Evolutionary conservation across 1,139 yeast genomes (phyloP).

Genomic region (Suhomyces kunorum): DNA sequence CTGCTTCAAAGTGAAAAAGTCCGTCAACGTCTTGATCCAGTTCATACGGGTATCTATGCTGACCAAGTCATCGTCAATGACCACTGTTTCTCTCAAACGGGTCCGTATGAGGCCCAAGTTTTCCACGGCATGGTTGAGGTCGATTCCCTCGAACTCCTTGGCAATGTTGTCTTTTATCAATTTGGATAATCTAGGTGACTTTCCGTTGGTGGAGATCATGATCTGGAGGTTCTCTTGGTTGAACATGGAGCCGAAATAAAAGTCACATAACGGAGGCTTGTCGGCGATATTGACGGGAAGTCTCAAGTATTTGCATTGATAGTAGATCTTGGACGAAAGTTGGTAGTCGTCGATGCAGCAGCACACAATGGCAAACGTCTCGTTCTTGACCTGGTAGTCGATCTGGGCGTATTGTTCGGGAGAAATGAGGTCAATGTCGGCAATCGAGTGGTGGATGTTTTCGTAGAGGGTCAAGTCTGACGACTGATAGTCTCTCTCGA

Average conservation of each 20-base stretch:
- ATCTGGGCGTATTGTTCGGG: conserved; percentile 34
- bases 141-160: conserved; percentile 42
- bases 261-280: conserved; percentile 80
- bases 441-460: conserved; percentile 16
- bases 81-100: conserved; percentile 46
- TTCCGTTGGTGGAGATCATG: conserved; percentile 83
- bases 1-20: conserved; percentile 55
- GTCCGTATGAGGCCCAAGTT: conserved; percentile 62
- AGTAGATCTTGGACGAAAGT: conserved; percentile 59
- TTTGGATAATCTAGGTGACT: conserved; percentile 74
- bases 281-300: conserved; percentile 84
- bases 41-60: conserved; percentile 67
- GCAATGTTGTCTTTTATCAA: conserved; percentile 63
- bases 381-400: conserved; percentile 33
- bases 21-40: conserved; percentile 71
- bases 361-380: conserved; percentile 63
- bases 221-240: conserved; percentile 77
- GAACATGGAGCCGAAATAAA: conserved; percentile 80
- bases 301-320: conserved; percentile 53
- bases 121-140: conserved; percentile 59
- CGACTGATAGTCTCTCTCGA: conserved; percentile 42
- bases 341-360: conserved; percentile 77
- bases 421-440: conserved; percentile 24
- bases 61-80: conserved; percentile 48
- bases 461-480: conserved; percentile 55